Conservation (phyloP, 495 filamentous ascomycete species). For the Entonaema liquescens region DNA sequence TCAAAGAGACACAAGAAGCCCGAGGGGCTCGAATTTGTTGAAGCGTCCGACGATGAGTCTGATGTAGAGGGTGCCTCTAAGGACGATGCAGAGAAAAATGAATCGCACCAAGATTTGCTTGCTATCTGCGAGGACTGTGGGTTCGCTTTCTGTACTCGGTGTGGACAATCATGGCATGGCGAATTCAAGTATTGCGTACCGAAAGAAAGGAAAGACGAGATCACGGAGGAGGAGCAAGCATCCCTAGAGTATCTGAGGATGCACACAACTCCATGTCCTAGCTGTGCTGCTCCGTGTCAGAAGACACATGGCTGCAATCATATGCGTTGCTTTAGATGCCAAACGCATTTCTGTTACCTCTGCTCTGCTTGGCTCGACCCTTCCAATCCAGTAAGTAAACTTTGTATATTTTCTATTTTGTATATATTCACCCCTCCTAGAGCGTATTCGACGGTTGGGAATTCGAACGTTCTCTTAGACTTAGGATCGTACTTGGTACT, state of each 20-base stretch:
- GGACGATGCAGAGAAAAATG: constrained; percentile 39
- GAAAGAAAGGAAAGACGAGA: constrained; percentile 66
- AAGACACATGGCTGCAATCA: constrained; percentile 97
- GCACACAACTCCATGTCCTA: constrained; percentile 90
- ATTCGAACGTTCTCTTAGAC: neutral
- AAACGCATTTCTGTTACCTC: constrained; percentile 94
- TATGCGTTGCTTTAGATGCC: constrained; percentile 92
- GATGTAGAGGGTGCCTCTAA: constrained; percentile 48
- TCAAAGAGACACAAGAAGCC: constrained; percentile 82
- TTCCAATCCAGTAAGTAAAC: constrained; percentile 65
- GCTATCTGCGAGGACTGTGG: constrained; percentile 87
- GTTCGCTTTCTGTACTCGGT: constrained; percentile 85
- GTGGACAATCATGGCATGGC: constrained; percentile 83
- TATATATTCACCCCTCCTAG: neutral
- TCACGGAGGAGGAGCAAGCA: constrained; percentile 84
- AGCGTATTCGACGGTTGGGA: neutral
- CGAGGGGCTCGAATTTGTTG: constrained; percentile 57
- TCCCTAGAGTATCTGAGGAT: constrained; percentile 79
- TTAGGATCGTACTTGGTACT: neutral
- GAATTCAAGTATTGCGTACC: constrained; percentile 71
- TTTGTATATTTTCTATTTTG: neutral
- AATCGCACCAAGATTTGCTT: constrained; percentile 55
- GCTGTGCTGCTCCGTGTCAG: constrained; percentile 82
- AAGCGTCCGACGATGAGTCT: constrained; percentile 61
- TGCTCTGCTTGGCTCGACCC: constrained; percentile 86